Evolutionary conservation across 2,329 filamentous ascomycete species (phyloP), one percentile per base, ranked within the genome.

Genomic region (Aspergillus glaucus): DNA sequence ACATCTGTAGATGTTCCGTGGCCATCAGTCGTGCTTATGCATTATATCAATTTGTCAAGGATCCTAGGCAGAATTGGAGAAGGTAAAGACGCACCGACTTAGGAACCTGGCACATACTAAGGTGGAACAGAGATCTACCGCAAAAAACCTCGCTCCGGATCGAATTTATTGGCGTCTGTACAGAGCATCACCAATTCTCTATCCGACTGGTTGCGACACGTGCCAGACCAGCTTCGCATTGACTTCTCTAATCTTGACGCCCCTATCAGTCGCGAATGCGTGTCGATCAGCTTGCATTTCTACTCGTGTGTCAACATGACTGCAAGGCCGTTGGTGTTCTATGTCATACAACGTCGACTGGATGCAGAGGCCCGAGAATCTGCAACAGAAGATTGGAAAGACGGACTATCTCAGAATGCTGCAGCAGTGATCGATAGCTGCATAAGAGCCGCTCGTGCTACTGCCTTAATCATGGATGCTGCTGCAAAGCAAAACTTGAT

Each of bases 281-380:
- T 79, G 4, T 78, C 75, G 1, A 76, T 75, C 3, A 74, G 77
- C 46, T 61, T 79, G 19, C 78, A 81, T 53, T 80, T 79, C 54
- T 79, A 79, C 51, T 77, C 79, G 40, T 80, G 78, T 56, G 73
- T 80, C 56, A 79, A 79, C 54, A 80, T 81, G 77, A 78, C 77
- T 0, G 75, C 73, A 0, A 66, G 78, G 4, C 78, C 78, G 1
- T 62, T 80, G 21, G 66, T 81, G 0, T 79, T 79, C 50, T 73
- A 79, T 52, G 72, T 80, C 2, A 75, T 79, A 6, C 74, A 78
- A 57, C 69, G 70, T 40, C 70, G 76, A 3, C 63, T 79, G 0
- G 65, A 70, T 43, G 59, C 63, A 17, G 63, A 64, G 4, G 47
- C 62, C 2, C 54, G 54, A n/a, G 62, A 60, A 10, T 62, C 62